Evolutionary conservation across 257 asterid genomes (phyloP), one percentile per base, ranked within the genome.

Genomic region (Solanum clarkiae): DNA sequence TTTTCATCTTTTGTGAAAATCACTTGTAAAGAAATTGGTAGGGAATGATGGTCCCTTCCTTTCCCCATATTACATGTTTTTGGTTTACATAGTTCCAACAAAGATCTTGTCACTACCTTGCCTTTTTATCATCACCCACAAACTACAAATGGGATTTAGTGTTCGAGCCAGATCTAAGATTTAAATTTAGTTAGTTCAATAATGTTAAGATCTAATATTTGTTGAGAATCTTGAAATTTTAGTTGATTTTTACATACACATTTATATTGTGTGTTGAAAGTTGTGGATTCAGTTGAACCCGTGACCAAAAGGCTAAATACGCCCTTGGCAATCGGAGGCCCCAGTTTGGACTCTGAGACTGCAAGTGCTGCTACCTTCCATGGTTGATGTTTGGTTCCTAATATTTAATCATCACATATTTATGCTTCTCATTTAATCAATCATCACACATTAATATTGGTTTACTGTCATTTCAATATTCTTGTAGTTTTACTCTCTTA

Each of bases 1-100:
- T 59, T 55, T 80, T 84, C 83, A 88, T 84, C 89, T 84, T 87
- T 87, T 72, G 51, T 84, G 89, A 82, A 84, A 88, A 87, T 80
- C 86, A 87, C 81, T 84, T 88, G 62, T 84, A 87, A 86, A 84
- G 84, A 79, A 84, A 71, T 68, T 87, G 88, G 87, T 82, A 81
- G 63, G 81, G 85, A 75, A 77, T 86, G 86, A 86, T 86, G 91
- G 92, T 81, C 91, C 89, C 71, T 90, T 88, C 82, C 86, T 83
- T 86, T 82, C 86, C 88, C 89, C 85, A 83, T 85, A 79, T 56
- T 84, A 55, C 89, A 87, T 51, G 82, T 70, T 86, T 79, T 87
- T 87, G 87, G 80, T 83, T 83, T 82, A 86, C 83, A 57, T 88
- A 87, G 87, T 82, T 87, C 92, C 90, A 89, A 86, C 88, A 89